Conservation (phyloP, 2,329 filamentous ascomycete genomes). For the Claviceps sp. region DNA sequence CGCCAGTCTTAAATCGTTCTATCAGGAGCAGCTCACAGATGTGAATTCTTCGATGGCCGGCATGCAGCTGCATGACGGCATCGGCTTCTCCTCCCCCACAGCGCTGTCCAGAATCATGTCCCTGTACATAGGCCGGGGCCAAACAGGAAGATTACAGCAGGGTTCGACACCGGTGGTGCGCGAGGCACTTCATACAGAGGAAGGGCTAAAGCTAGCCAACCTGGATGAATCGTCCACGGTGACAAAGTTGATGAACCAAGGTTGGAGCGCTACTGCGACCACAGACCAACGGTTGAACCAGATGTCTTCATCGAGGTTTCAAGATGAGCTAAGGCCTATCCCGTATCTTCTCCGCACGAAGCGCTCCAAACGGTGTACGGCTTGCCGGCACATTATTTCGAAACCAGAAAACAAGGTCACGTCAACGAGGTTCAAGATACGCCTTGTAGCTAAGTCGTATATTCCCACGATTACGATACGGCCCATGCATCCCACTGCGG, state of each 20-base stretch:
- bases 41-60: slow-evolving; percentile 38
- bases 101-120: slow-evolving; percentile 84
- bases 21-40: slow-evolving; percentile 63
- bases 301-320: slow-evolving; percentile 46
- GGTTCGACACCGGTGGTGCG: slow-evolving; percentile 62
- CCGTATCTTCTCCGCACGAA: slow-evolving; percentile 80
- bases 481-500: slow-evolving; percentile 35
- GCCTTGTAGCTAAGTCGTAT: slow-evolving; percentile 75
- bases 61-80: slow-evolving; percentile 22
- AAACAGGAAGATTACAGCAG: slow-evolving; percentile 51
- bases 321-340: slow-evolving; percentile 64
- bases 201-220: slow-evolving; percentile 55
- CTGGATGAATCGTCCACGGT: slow-evolving; percentile 51
- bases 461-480: slow-evolving; percentile 71
- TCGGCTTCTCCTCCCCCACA: slow-evolving; percentile 60
- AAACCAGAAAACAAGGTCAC: slow-evolving; percentile 86
- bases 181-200: slow-evolving; percentile 56
- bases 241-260: slow-evolving; percentile 40
- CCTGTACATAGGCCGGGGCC: slow-evolving; percentile 59
- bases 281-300: slow-evolving; percentile 35
- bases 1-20: slow-evolving; percentile 63
- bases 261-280: slow-evolving; percentile 50
- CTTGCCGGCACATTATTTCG: slow-evolving; percentile 87
- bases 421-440: slow-evolving; percentile 84
- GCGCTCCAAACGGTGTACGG: slow-evolving; percentile 81